Evolutionary conservation across 768 basidiomycete species (phyloP), one percentile per base, ranked within the genome.

Genomic region (Russula olivacea): DNA sequence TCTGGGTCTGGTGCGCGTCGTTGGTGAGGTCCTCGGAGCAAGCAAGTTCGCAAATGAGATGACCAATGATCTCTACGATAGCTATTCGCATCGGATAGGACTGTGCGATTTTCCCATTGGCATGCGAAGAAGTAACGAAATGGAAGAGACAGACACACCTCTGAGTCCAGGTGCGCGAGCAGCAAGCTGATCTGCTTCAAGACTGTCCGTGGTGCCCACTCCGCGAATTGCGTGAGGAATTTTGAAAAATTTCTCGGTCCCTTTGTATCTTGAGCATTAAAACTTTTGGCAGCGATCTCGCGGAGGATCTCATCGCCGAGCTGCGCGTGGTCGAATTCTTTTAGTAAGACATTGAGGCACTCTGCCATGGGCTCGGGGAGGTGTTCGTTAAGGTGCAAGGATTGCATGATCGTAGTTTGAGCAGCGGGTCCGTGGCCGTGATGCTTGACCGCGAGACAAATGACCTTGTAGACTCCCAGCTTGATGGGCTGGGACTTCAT

Each of bases 31-130:
- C 81, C 21, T 76, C 73, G 3, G 83, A 80, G 21, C 74, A 71
- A 0, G 89, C 84, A 14, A 98, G 82, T 66, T 98, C 91, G 49
- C 80, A 79, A 71, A 98, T 93, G 64, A 98, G 83, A 62, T 80
- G 77, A 6, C 92, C 93, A 45, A 98, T 84, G 61, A 95, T 82
- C 72, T 98, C 96, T 55, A 99, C 83, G 60, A 99, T 80, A 1
- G 93, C 92, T 78, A 93, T 89, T 47, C 97, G 92, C 86, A 99
- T 94, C 0, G 94, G 91, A 71, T 98, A 97, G 0, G 94, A 87
- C 93, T 97, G 68, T 15, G 52, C 36, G 41, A 21, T 28, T 1
- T 25, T 19, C 14, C 12, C 12, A 41, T 14, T 58, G 25, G 14
- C 14, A 32, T 8, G 15, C 50, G 23, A 32, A 30, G 34, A 41